phyloP scores from a whole-genome alignment of 2,329 filamentous ascomycete genomes.

The Catunica adiposa region DNA sequence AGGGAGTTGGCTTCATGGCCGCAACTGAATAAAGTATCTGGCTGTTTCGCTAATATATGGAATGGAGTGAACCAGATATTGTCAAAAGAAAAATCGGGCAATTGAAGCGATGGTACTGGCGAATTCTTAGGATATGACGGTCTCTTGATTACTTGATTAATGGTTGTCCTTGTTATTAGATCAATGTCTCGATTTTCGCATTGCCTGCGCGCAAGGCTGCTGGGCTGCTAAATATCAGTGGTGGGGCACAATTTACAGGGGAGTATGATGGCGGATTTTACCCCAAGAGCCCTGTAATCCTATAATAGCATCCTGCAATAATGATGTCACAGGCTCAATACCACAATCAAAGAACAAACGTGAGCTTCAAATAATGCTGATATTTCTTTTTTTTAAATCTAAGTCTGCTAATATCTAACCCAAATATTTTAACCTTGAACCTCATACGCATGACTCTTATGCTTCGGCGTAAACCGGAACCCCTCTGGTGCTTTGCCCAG shows the following conservation, averaged over 20 bases:
- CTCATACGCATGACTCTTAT: conserved; percentile 87
- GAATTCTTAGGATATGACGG: too few species aligned
- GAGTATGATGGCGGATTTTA: not conserved
- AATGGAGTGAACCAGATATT: too few species aligned
- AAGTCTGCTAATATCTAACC: too few species aligned
- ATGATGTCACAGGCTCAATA: too few species aligned
- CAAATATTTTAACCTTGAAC: conserved; percentile 44
- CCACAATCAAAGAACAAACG: too few species aligned
- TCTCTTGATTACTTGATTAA: not conserved
- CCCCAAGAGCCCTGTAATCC: not conserved
- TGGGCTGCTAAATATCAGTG: not conserved
- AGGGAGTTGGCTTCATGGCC: not conserved
- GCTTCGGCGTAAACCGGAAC: conserved; percentile 93
- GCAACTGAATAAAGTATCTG: too few species aligned
- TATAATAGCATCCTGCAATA: not conserved
- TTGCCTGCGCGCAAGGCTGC: not conserved
- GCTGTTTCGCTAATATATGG: too few species aligned
- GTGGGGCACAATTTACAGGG: not conserved
- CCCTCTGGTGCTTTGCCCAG: conserved; percentile 75
- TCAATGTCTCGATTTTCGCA: not conserved
- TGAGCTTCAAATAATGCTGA: too few species aligned
- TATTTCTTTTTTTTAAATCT: conserved; percentile 32
- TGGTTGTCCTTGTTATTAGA: not conserved
- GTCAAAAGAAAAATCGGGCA: not conserved
- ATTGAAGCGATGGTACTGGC: not conserved